Evolutionary conservation across 202 grass and related monocot genomes (phyloP).

Genomic region (Schoenoplectus tabernaemontani): DNA sequence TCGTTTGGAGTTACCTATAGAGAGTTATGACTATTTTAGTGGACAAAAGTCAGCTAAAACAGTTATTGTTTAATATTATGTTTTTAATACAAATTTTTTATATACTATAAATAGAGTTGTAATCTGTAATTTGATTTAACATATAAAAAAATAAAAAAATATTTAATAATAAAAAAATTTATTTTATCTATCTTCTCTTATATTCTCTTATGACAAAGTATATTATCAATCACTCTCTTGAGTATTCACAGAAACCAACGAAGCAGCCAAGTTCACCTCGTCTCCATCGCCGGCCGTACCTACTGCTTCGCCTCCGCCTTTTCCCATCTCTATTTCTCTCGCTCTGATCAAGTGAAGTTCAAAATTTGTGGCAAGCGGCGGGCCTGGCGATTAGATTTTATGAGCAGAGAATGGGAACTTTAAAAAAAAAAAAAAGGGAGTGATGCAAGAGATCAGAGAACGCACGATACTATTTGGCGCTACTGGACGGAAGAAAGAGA

Average conservation of each 20-base stretch:
- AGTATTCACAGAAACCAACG: constrained; percentile 66
- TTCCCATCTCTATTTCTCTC: constrained; percentile 27
- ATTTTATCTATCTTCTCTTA: too few relatives aligned
- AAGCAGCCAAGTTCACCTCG: constrained; percentile 87
- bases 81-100: too few relatives aligned
- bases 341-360: background rate
- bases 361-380: background rate
- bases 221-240: too few relatives aligned
- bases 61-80: too few relatives aligned
- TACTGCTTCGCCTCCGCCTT: constrained; percentile 34
- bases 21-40: too few relatives aligned
- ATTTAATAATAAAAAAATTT: too few relatives aligned
- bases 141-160: too few relatives aligned
- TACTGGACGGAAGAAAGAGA: background rate
- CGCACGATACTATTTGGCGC: background rate
- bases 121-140: too few relatives aligned
- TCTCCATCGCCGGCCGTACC: constrained; percentile 14
- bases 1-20: too few relatives aligned
- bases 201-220: too few relatives aligned
- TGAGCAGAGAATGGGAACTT: background rate
- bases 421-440: background rate
- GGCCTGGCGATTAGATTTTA: background rate
- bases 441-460: background rate
- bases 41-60: too few relatives aligned
- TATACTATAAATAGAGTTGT: too few relatives aligned